These are phyloP conservation scores for Trichoderma polysporum DNA, from an alignment of 2,329 filamentous ascomycete species.

Conservation along the genomic window DNA sequence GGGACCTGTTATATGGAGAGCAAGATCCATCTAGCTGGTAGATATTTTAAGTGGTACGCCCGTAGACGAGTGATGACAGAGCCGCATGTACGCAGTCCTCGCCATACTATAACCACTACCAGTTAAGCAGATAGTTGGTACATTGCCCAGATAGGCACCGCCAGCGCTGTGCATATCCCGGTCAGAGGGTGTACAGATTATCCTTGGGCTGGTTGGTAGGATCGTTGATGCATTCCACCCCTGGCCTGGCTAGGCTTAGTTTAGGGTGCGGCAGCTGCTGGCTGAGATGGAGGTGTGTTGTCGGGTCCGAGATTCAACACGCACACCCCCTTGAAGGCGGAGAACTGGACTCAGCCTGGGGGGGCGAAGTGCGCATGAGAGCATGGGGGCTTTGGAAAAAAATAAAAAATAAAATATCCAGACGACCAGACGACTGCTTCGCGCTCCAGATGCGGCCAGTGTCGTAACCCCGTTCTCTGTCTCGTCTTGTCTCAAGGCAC, in stretches of 20 bases:
- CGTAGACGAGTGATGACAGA: background rate
- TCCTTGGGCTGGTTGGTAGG: background rate
- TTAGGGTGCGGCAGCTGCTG: background rate
- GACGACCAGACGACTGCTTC: background rate
- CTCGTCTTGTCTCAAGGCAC: background rate
- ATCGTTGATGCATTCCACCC: background rate
- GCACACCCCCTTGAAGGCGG: background rate
- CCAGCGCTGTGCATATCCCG: background rate
- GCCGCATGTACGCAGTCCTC: too few relatives aligned
- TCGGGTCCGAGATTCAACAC: background rate
- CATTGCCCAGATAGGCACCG: background rate
- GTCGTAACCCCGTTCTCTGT: background rate
- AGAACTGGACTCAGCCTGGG: background rate
- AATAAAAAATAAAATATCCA: background rate
- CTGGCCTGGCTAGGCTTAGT: background rate
- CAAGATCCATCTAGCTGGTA: background rate
- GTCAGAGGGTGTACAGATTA: background rate
- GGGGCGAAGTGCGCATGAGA: background rate
- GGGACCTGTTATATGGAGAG: slow-evolving; percentile 6
- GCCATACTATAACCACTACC: background rate
- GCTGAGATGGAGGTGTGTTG: background rate
- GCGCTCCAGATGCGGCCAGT: background rate
- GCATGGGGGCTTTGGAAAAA: background rate
- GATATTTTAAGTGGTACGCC: background rate
- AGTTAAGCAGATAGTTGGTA: too few relatives aligned